Evolutionary conservation across 345 rosid genomes (phyloP), one percentile per base, ranked within the genome.

Genomic region (Isatis tinctoria): DNA sequence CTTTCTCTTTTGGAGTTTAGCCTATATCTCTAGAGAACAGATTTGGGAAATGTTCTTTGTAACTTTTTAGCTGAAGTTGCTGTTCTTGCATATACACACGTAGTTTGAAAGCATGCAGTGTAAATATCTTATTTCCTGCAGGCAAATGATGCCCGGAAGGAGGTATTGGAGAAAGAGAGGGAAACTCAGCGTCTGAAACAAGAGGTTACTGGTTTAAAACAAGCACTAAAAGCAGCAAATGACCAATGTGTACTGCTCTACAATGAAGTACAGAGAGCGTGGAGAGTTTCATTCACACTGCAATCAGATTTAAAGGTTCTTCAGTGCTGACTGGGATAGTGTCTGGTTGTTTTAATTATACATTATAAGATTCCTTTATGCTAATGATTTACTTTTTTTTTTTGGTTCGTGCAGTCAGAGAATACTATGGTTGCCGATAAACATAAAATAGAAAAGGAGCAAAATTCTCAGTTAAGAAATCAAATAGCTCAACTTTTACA

Each of bases 231-330:
- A 82, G 99, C 86, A 44, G 93, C 97, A 79, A 95, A 95, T 81
- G 93, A 91, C 75, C 97, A 91, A 80, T 87, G 93, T 79, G 88
- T 95, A 78, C 83, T 95, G 57, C 97, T 95, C 54, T 90, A 85
- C 75, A 91, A 90, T 69, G 99, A 95, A 85, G 97, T 91, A 79
- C 99, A 88, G 85, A 95, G 93, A 85, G 99, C 99, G 5, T 95
- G 99, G 99, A 95, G 90, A 87, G 97, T 90, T 77, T 95, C 99
- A n/a, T 88, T 78, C 74, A 85, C 93, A 4, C 45, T 95, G 69
- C 99, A 95, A 76, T 86, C 97, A 53, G 99, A 95, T 82, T 71
- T 95, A 82, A 95, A 91, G 97, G 97, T 95, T 78, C 66, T 45
- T 67, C 40, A 63, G 9, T 66, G 64, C 54, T 65, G 45, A 24